phyloP scores from a whole-genome alignment of 2,329 filamentous ascomycete species.

The Aspergillus alliaceus region DNA sequence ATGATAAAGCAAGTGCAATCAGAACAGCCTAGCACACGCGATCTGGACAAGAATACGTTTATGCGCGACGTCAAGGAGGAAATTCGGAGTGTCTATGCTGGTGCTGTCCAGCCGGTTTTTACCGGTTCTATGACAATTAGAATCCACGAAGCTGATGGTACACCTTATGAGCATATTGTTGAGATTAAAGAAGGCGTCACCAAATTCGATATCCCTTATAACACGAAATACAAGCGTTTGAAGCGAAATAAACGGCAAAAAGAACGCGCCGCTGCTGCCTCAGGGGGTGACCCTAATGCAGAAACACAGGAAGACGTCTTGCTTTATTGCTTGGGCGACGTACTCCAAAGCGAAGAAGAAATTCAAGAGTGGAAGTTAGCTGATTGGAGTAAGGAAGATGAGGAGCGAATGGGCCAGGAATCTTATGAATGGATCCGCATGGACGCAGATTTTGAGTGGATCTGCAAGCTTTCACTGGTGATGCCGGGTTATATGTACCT shows the following conservation, averaged over 20 bases:
- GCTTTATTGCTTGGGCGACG: constrained; percentile 88
- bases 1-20: constrained; percentile 75
- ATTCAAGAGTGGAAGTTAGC: constrained; percentile 77
- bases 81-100: constrained; percentile 66
- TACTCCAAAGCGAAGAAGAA: constrained; percentile 80
- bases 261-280: constrained; percentile 67
- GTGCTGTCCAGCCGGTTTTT: constrained; percentile 74
- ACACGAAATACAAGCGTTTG: constrained; percentile 97
- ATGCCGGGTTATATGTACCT: constrained; percentile 98
- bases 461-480: constrained; percentile 76
- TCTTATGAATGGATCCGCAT: constrained; percentile 98
- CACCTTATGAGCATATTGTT: constrained; percentile 96
- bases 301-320: constrained; percentile 77
- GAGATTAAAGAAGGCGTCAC: constrained; percentile 86
- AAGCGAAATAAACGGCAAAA: constrained; percentile 84
- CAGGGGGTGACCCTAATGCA: constrained; percentile 61
- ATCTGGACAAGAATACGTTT: constrained; percentile 73
- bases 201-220: constrained; percentile 94
- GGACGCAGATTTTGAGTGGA: constrained; percentile 98
- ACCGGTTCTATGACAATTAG: constrained; percentile 96
- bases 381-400: constrained; percentile 87
- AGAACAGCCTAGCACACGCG: constrained; percentile 54
- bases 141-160: constrained; percentile 97
- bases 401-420: constrained; percentile 89
- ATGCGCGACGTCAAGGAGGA: constrained; percentile 82